Evolutionary conservation across 2,329 filamentous ascomycete species (phyloP).

Genomic region (Monilinia polystroma): DNA sequence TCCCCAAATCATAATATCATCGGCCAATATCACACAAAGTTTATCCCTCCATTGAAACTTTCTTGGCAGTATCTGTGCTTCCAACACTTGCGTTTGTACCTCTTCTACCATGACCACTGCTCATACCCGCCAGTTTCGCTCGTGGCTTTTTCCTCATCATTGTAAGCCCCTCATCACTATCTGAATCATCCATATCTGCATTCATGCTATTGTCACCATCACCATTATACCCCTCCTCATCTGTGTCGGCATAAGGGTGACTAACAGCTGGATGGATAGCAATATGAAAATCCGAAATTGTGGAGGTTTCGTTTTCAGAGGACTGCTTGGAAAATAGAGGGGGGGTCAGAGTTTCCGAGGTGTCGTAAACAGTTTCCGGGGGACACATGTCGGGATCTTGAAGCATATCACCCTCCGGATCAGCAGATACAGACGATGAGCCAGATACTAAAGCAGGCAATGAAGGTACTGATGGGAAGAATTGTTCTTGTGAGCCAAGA

Average conservation of each 20-base stretch:
- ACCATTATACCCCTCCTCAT: constrained; percentile 38
- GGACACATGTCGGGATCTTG: constrained; percentile 52
- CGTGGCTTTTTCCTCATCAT: constrained; percentile 44
- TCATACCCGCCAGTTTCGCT: background rate
- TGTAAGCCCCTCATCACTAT: constrained; percentile 40
- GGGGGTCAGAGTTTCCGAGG: constrained; percentile 37
- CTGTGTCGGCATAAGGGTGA: constrained; percentile 29
- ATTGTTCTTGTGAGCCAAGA: constrained; percentile 44
- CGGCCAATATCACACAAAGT: background rate
- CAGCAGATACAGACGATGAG: constrained; percentile 62
- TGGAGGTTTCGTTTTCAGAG: constrained; percentile 25
- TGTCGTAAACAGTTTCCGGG: constrained; percentile 35
- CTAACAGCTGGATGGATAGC: constrained; percentile 7
- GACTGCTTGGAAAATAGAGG: constrained; percentile 33
- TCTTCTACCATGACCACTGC: constrained; percentile 43
- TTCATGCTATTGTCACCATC: constrained; percentile 32
- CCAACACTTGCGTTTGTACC: constrained; percentile 61
- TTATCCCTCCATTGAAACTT: constrained; percentile 40
- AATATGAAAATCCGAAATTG: constrained; percentile 18
- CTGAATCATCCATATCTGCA: constrained; percentile 37
- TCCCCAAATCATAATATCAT: background rate
- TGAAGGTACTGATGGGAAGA: constrained; percentile 61
- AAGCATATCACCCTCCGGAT: constrained; percentile 60
- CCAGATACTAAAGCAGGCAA: constrained; percentile 62
- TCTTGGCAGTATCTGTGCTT: constrained; percentile 65